Percentiles rank a stretch among this genome's conserved stretches.
Conservation (phyloP, 1,139 yeast genomes). For the Magnusiomyces clavatus region DNA sequence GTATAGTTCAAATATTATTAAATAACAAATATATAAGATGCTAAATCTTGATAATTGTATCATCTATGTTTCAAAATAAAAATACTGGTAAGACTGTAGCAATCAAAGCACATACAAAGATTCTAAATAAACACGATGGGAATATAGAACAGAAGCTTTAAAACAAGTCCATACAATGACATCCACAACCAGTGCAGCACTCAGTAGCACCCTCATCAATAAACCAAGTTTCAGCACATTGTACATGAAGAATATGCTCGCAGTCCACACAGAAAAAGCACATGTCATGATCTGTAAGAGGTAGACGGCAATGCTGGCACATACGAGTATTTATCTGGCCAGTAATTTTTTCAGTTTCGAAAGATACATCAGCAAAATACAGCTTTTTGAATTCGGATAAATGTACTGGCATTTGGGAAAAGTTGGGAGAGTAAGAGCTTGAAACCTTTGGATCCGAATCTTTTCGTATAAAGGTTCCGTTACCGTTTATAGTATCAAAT, state of each 20-base stretch:
- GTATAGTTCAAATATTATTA: too few species aligned
- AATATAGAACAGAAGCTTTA: too few species aligned
- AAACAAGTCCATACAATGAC: conserved; percentile 44
- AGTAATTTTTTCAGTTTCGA: neutral
- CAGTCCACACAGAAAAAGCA: conserved; percentile 66
- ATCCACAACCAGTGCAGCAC: conserved; percentile 91
- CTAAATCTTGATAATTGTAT: too few species aligned
- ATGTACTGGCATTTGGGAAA: neutral
- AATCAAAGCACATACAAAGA: too few species aligned
- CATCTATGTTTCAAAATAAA: too few species aligned
- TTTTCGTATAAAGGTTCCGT: too few species aligned
- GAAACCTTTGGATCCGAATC: too few species aligned
- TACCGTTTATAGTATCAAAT: neutral
- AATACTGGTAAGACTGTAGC: too few species aligned
- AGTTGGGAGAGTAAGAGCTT: neutral
- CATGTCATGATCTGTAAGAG: conserved; percentile 44
- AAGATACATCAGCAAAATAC: neutral
- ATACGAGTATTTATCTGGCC: neutral
- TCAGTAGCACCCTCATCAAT: conserved; percentile 39
- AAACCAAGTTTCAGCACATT: conserved; percentile 86
- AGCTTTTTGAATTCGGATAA: neutral
- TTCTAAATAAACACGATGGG: too few species aligned
- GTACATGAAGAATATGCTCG: conserved; percentile 69
- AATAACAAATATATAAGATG: too few species aligned
- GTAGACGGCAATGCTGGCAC: conserved; percentile 57